These are phyloP conservation scores for Candida pseudoviswanathii DNA, from an alignment of 1,139 yeast genomes.

Conservation along the genomic window DNA sequence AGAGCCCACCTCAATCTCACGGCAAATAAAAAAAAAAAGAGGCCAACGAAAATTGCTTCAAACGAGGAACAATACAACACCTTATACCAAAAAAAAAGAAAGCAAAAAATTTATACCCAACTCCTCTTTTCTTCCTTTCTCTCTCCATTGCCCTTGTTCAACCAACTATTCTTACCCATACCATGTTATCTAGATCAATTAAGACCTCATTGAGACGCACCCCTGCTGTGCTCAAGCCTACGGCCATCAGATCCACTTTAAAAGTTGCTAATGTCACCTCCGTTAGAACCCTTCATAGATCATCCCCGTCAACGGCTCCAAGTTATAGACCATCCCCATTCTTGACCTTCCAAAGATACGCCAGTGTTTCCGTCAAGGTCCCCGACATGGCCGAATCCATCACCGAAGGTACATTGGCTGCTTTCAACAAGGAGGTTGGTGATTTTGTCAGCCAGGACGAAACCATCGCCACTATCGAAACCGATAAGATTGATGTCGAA, in stretches of 20 bases:
- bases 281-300: conserved; percentile 14
- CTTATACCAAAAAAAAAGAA: background rate
- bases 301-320: conserved; percentile 2
- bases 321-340: conserved; percentile 6
- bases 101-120: background rate
- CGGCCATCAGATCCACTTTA: conserved; percentile 9
- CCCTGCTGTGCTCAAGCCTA: conserved; percentile 10
- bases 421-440: conserved; percentile 80
- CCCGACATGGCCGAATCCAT: conserved; percentile 99
- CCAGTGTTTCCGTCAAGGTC: conserved; percentile 69
- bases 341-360: conserved; percentile 37
- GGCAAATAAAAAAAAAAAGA: background rate
- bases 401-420: conserved; percentile 92
- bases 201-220: conserved; percentile 19
- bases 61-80: background rate
- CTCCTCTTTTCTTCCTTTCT: background rate
- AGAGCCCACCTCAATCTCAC: too few relatives aligned
- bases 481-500: conserved; percentile 97
- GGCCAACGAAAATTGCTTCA: conserved; percentile 1
- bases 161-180: background rate
- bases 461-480: conserved; percentile 94
- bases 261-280: conserved; percentile 13
- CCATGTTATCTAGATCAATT: conserved; percentile 20
- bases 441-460: conserved; percentile 89
- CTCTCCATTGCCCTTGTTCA: background rate